Base-by-base conservation (phyloP, 202 grass and related monocot species). In the Zizania palustris region DNA sequence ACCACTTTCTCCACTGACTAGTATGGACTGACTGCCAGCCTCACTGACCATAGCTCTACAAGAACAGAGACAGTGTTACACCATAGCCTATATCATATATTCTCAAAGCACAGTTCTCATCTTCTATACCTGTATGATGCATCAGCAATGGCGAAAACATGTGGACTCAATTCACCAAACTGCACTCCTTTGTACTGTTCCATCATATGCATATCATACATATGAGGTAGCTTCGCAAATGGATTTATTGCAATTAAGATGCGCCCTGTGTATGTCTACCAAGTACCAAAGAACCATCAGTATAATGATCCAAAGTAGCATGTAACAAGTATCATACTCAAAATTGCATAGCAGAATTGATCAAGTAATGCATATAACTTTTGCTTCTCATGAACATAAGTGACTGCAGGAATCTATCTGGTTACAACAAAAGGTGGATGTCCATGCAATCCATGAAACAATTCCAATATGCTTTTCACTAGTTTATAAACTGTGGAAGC, bases 231-330 rank as follows among this genome's bases (percentile, higher is more conserved):
- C 39, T 72, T 76, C 36, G 86, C 80, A 57, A 96, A 96, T 34
- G 92, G 92, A 69, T 96, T 96, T 19, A 92, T 43, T 5, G 92
- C 92, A 36, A 96, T 96, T 66, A 96, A 83, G 56, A 97, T 97
- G 56, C 83, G 89, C 45, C 93, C 89, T 48, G 87, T 92, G 79
- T 96, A 96, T 76, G 93, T 96, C 93, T 96, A 48, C n/a, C 8
- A 9, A 49, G 44, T 71, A 64, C 28, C 59, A 68, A 60, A 10
- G 21, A 67, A 54, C 0, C 15, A 33, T 68, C 3, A 16, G 62
- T 58, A 68, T 28, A 44, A n/a, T 16, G 33, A 19, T 40, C 42
- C n/a, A 15, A 41, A 48, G 11, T 71, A 53, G 11, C 45, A 69
- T 21, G 11, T 19, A 67, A 36, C 18, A 76, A 39, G 20, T 34